Conservation (phyloP, 2,329 filamentous ascomycete genomes). For the Orbilia blumenaviensis region DNA sequence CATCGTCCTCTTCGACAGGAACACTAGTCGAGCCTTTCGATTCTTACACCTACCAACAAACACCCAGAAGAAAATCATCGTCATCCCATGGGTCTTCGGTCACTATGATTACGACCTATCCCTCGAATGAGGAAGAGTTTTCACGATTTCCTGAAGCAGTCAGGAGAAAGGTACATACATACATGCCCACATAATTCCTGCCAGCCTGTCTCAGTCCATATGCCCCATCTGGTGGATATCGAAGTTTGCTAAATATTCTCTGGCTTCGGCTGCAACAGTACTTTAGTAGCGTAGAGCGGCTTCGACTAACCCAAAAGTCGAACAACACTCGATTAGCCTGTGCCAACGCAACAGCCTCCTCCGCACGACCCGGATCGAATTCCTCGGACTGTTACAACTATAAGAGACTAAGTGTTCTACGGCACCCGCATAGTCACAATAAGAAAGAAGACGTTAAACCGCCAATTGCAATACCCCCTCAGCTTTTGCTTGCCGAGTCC, state of each 20-base stretch:
- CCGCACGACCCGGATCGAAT: slow-evolving; percentile 57
- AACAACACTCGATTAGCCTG: slow-evolving; percentile 43
- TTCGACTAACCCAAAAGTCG: slow-evolving; percentile 69
- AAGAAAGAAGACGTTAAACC: slow-evolving; percentile 35
- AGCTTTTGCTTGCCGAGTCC: slow-evolving; percentile 63
- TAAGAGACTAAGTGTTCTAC: slow-evolving; percentile 46
- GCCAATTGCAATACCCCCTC: slow-evolving; percentile 29
- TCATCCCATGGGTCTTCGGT: slow-evolving; percentile 53
- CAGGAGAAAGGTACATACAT: slow-evolving; percentile 67
- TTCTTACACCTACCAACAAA: slow-evolving; percentile 33
- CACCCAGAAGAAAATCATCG: slow-evolving; percentile 46
- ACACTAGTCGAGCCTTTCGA: slow-evolving; percentile 52
- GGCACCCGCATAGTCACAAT: slow-evolving; percentile 55
- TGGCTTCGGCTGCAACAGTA: slow-evolving; percentile 65
- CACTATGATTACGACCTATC: slow-evolving; percentile 54
- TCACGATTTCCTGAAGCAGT: slow-evolving; percentile 68
- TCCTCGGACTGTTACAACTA: slow-evolving; percentile 50
- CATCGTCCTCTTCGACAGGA: slow-evolving; percentile 51
- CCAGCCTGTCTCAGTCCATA: slow-evolving; percentile 43
- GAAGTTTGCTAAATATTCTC: slow-evolving; percentile 36
- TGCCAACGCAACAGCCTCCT: slow-evolving; percentile 56
- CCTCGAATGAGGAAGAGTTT: slow-evolving; percentile 61
- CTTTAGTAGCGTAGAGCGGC: slow-evolving; percentile 76
- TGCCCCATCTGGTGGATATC: slow-evolving; percentile 32
- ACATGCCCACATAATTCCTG: slow-evolving; percentile 47